phyloP scores from a whole-genome alignment of 176 grass and related monocot species.

The Chrysopogon serrulatus region DNA sequence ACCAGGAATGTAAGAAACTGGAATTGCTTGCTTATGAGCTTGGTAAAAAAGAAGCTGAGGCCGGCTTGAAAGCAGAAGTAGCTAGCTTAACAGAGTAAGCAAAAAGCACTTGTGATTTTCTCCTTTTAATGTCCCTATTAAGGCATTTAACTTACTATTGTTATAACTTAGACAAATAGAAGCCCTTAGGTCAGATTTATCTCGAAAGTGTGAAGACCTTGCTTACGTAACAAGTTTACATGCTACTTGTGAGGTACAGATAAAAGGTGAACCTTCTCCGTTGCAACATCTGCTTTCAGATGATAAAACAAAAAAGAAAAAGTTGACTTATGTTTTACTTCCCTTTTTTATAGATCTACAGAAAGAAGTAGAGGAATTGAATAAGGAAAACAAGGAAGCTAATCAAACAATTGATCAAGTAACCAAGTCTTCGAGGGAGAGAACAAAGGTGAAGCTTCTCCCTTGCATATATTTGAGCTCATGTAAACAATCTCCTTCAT shows the following conservation, averaged over 20 bases:
- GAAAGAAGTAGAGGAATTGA: background rate
- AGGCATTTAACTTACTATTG: background rate
- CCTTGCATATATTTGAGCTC: background rate
- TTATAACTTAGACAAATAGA: background rate
- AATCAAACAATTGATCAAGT: background rate
- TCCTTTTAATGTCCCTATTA: background rate
- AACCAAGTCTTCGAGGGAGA: background rate
- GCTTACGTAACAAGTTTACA: background rate
- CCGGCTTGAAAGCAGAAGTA: background rate
- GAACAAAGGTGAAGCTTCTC: background rate
- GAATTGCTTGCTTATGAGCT: background rate
- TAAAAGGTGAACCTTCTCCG: background rate
- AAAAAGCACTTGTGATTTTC: background rate
- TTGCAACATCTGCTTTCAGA: background rate
- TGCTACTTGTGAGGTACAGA: background rate
- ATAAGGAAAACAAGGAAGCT: background rate
- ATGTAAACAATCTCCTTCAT: background rate
- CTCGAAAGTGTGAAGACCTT: background rate
- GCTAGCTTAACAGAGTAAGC: background rate
- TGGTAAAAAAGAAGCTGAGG: background rate
- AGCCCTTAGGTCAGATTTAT: background rate
- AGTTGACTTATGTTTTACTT: background rate
- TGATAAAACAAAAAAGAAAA: background rate
- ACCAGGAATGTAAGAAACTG: background rate
- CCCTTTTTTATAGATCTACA: background rate